Evolutionary conservation across 2,329 filamentous ascomycete genomes (phyloP).

Genomic region (Ascochyta lentis): DNA sequence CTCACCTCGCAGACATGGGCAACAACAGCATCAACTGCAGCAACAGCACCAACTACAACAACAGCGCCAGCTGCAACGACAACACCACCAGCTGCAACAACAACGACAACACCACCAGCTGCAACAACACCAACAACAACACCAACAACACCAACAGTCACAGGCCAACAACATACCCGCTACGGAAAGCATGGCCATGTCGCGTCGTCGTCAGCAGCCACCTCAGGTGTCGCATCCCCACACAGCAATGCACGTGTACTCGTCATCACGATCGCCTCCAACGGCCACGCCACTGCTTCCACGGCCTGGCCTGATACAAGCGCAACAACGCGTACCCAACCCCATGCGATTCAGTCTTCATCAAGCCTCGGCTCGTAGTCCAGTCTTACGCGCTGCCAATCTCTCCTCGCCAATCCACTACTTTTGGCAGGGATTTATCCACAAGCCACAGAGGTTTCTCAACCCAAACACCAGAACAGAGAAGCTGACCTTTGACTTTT

Average conservation of each 20-base stretch:
- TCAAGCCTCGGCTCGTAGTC: constrained; percentile 64
- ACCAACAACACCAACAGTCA: neutral
- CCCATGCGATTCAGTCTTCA: constrained; percentile 61
- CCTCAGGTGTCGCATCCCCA: neutral
- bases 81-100: constrained; percentile 3
- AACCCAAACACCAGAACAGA: constrained; percentile 49
- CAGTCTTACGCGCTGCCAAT: constrained; percentile 50
- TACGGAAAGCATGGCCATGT: neutral
- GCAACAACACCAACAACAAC: neutral
- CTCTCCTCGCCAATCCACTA: constrained; percentile 58
- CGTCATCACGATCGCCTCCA: neutral
- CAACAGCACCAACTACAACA: neutral
- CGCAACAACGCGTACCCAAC: constrained; percentile 52
- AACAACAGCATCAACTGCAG: neutral
- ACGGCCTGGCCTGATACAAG: constrained; percentile 35
- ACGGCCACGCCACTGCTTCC: constrained; percentile 43
- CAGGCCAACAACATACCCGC: neutral
- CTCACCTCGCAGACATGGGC: neutral
- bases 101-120: neutral
- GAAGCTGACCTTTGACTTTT: constrained; percentile 57
- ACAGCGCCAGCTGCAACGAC: neutral
- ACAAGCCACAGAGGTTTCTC: constrained; percentile 54
- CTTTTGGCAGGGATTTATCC: constrained; percentile 60
- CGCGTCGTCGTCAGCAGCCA: neutral
- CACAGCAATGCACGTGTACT: neutral